Evolutionary conservation across 2,329 filamentous ascomycete genomes (phyloP).

Genomic region (Talaromyces sp.): DNA sequence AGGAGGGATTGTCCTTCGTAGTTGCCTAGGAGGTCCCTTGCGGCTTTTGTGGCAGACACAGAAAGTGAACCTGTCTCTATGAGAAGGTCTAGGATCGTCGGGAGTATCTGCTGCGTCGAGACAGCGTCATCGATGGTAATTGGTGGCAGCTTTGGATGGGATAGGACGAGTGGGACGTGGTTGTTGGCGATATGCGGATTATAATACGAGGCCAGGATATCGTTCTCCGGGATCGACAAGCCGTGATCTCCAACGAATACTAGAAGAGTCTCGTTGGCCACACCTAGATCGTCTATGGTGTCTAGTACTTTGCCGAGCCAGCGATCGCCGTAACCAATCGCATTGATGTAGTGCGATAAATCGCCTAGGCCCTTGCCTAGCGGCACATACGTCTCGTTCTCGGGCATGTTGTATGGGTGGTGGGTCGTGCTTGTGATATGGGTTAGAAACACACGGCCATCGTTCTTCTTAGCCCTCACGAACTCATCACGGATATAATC

Average conservation of each 20-base stretch:
- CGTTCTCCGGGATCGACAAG: slow-evolving; percentile 35
- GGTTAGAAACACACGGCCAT: slow-evolving; percentile 32
- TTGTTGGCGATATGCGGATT: slow-evolving; percentile 34
- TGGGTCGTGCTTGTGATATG: slow-evolving; percentile 36
- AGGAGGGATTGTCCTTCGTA: slow-evolving; percentile 35
- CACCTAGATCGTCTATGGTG: slow-evolving; percentile 30
- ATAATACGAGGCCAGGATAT: slow-evolving; percentile 32
- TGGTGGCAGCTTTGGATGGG: slow-evolving; percentile 31
- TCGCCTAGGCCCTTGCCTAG: slow-evolving; percentile 23
- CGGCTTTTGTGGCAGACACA: slow-evolving; percentile 21
- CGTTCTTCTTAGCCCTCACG: slow-evolving; percentile 29
- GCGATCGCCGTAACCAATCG: slow-evolving; percentile 30
- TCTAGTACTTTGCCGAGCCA: slow-evolving; percentile 32
- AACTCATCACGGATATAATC: slow-evolving; percentile 34
- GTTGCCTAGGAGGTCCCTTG: slow-evolving; percentile 27
- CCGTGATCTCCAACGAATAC: slow-evolving; percentile 36
- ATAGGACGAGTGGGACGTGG: slow-evolving; percentile 33
- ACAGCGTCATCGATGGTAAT: slow-evolving; percentile 29
- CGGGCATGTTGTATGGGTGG: slow-evolving; percentile 31
- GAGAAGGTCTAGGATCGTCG: slow-evolving; percentile 31
- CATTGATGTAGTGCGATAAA: slow-evolving; percentile 31
- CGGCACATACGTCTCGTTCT: slow-evolving; percentile 23
- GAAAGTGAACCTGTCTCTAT: slow-evolving; percentile 30
- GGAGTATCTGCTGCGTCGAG: slow-evolving; percentile 31
- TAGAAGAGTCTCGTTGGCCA: slow-evolving; percentile 32